Base-by-base conservation (phyloP, 202 grass and related monocot species). In the Dendrocalamus latiflorus region DNA sequence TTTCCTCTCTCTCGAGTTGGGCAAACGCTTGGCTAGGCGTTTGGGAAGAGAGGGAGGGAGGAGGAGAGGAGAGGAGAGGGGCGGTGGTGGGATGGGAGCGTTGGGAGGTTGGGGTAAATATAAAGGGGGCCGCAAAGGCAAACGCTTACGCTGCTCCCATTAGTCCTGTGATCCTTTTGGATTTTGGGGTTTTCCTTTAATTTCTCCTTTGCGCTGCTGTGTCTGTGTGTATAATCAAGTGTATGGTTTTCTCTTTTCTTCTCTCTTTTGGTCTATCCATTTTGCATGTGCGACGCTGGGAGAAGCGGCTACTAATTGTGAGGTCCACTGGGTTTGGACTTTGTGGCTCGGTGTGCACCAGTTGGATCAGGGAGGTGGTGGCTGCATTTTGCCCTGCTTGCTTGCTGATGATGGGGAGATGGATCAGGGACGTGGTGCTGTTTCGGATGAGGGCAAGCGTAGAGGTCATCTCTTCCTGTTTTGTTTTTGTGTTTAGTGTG, bases 241-340 rank as follows among this genome's bases (percentile, higher is more conserved):
- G 45, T 48, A 48, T 15, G 13, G 15, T 48, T 48, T 5, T 47
- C 42, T 44, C 1, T 51, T 77, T 45, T 11, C 6, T 37, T 49
- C 43, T 39, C 54, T 1, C 24, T 30, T 82, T 6, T 61, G 58
- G 10, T 79, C 68, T 79, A 80, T 70, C 53, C 69, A 84, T 78
- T 80, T 79, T 76, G 84, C 84, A 87, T 80, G 75, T 80, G 80
- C 41, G 79, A 83, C 88, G 57, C 79, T 83, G 51, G 74, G 68
- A 68, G 74, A 68, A 79, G 79, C 74, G 49, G 51, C 59, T 83
- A 69, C 41, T 79, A 79, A 86, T 90, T 70, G 83, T 83, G 51
- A 84, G 80, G 88, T 71, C 84, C 88, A 84, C 80, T 63, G 69
- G 80, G 69, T 78, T 86, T 87, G 80, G 88, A 90, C 79, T 70